phyloP scores from a whole-genome alignment of 2,329 filamentous ascomycete genomes.

The Juglanconis oblonga region DNA sequence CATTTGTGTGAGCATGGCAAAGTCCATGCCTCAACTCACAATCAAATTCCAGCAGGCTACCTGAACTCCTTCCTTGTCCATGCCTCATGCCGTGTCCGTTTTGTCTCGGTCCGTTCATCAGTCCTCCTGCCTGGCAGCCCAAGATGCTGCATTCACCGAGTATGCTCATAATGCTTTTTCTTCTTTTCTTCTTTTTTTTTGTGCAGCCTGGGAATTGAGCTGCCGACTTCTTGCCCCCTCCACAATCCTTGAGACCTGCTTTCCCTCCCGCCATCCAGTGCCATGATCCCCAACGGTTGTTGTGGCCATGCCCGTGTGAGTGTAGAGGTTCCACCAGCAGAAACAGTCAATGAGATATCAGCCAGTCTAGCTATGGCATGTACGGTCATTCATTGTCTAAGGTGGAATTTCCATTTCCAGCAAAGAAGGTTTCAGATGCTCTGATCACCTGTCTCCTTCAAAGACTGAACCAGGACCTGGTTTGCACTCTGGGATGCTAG shows the following conservation, averaged over 20 bases:
- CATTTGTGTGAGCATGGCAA: not conserved
- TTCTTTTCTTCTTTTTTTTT: too few species aligned
- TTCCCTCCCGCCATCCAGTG: too few species aligned
- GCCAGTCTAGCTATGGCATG: too few species aligned
- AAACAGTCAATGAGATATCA: not conserved
- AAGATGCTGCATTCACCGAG: not conserved
- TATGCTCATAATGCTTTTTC: too few species aligned
- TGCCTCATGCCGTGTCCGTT: not conserved
- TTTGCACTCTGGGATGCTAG: constrained; percentile 41
- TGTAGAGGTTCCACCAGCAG: not conserved
- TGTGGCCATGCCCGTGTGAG: not conserved
- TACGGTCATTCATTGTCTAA: not conserved
- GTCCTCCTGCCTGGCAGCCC: not conserved
- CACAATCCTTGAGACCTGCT: too few species aligned
- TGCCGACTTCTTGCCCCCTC: too few species aligned
- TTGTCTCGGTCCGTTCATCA: too few species aligned
- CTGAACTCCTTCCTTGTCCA: not conserved
- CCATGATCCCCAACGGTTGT: too few species aligned
- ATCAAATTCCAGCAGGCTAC: not conserved
- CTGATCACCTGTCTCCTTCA: constrained; percentile 33
- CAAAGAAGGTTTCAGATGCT: constrained; percentile 4
- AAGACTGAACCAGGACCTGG: constrained; percentile 36
- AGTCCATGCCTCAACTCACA: not conserved
- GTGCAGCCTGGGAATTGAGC: too few species aligned
- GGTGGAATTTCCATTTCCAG: not conserved